phyloP scores from a whole-genome alignment of 768 basidiomycete genomes.

The Russula olivacea region DNA sequence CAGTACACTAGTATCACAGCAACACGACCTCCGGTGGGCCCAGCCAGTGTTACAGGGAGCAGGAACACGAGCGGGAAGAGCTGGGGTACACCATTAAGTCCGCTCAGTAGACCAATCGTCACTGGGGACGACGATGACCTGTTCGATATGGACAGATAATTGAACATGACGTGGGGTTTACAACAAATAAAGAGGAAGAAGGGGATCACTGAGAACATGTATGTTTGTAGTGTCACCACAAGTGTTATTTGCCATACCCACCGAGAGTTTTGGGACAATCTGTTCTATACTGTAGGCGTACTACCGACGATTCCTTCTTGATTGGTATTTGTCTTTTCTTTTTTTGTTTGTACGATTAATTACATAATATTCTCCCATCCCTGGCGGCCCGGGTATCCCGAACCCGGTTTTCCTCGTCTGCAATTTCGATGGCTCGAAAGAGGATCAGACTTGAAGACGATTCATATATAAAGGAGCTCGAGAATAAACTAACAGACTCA shows the following conservation, averaged over 20 bases:
- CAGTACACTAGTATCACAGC: conserved; percentile 47
- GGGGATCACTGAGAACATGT: conserved; percentile 9
- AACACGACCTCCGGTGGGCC: conserved; percentile 24
- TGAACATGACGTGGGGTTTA: conserved; percentile 21
- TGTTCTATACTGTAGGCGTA: conserved; percentile 13
- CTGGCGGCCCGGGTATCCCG: conserved; percentile 10
- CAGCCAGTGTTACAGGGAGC: conserved; percentile 25
- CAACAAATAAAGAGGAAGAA: conserved; percentile 3
- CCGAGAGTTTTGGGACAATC: conserved; percentile 8
- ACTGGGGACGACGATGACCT: conserved; percentile 62
- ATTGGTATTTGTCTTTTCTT: conserved; percentile 8
- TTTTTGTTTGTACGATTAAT: conserved; percentile 17
- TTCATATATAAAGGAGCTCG: conserved; percentile 41
- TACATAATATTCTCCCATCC: background rate
- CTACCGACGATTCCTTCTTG: conserved; percentile 7
- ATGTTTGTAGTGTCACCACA: conserved; percentile 13
- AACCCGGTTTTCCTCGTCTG: background rate
- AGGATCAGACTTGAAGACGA: conserved; percentile 28
- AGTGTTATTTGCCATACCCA: conserved; percentile 20
- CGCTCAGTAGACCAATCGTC: conserved; percentile 54
- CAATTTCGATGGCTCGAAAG: conserved; percentile 22
- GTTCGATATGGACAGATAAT: conserved; percentile 57
- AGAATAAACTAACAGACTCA: conserved; percentile 50
- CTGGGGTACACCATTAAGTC: conserved; percentile 46
- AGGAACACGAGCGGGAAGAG: conserved; percentile 33